These are phyloP conservation scores for Hyparrhenia diplandra DNA, from an alignment of 176 grass and related monocot genomes.

Conservation along the genomic window DNA sequence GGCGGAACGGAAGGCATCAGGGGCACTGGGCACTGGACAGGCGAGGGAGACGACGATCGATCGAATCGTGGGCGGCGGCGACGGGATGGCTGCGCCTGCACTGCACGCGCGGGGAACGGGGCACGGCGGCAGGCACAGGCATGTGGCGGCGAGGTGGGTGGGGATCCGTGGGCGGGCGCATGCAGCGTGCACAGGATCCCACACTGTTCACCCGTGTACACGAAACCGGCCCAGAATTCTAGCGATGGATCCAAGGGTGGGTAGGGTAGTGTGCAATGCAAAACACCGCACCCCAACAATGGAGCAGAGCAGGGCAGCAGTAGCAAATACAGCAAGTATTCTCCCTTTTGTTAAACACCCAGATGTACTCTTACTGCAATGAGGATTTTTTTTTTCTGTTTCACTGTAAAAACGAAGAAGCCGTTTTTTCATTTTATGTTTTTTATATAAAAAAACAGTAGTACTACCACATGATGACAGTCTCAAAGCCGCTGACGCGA, in stretches of 20 bases:
- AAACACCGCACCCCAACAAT: background rate
- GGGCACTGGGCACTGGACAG: too few species aligned
- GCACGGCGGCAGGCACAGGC: background rate
- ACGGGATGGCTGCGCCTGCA: background rate
- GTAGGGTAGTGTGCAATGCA: background rate
- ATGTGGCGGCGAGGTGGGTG: slow-evolving; percentile 9
- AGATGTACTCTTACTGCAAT: too few species aligned
- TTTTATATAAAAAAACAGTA: too few species aligned
- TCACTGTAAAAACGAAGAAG: too few species aligned
- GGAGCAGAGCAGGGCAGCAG: too few species aligned
- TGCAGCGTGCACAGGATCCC: slow-evolving; percentile 15
- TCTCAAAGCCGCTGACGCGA: too few species aligned
- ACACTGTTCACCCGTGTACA: slow-evolving; percentile 36
- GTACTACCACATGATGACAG: too few species aligned
- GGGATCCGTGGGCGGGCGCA: background rate
- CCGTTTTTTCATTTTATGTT: too few species aligned
- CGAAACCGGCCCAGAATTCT: background rate
- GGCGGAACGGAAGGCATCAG: slow-evolving; percentile 2
- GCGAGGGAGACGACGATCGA: background rate
- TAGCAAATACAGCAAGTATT: too few species aligned
- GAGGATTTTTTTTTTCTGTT: too few species aligned
- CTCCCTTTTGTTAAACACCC: too few species aligned
- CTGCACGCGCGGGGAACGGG: background rate
- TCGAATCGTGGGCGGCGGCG: background rate
- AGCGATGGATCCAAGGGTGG: background rate